These are phyloP conservation scores for Phytophthora litchii DNA, from an alignment of 352 stramenopile species.

Conservation along the genomic window DNA sequence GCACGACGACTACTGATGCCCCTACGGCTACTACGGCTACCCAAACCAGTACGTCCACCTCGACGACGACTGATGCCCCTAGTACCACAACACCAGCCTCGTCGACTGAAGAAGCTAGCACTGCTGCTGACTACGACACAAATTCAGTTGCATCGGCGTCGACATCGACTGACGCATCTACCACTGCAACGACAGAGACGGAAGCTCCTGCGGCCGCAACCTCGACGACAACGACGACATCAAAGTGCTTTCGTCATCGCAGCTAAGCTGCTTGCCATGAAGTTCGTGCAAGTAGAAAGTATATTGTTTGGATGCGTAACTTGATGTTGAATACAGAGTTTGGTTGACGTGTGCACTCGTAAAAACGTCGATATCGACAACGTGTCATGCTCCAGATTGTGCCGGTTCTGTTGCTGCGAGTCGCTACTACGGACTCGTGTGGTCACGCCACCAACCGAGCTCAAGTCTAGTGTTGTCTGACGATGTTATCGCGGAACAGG, in stretches of 20 bases:
- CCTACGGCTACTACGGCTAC: constrained; percentile 9
- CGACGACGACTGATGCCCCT: constrained; percentile 10
- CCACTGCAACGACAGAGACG: constrained; percentile 19
- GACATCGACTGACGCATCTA: constrained; percentile 13
- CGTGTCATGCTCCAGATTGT: constrained; percentile 2
- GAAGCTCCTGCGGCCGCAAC: constrained; percentile 15
- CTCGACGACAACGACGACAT: constrained; percentile 5
- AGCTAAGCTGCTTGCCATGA: constrained; percentile 9
- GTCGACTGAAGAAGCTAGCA: constrained; percentile 15
- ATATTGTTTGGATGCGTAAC: constrained; percentile 22
- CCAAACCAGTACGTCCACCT: not conserved
- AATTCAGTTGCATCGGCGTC: constrained; percentile 9
- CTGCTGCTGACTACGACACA: constrained; percentile 25
- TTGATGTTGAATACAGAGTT: constrained; percentile 19
- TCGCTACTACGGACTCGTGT: too few species aligned
- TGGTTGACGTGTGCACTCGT: not conserved
- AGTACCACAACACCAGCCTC: constrained; percentile 12
- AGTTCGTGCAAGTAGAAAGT: constrained; percentile 6
- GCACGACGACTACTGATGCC: constrained; percentile 5
- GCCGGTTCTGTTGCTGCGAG: constrained; percentile 8
- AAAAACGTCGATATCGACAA: too few species aligned
- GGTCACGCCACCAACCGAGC: too few species aligned
- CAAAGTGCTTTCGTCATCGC: constrained; percentile 27
- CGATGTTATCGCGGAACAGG: constrained; percentile 12
- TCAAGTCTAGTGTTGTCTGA: constrained; percentile 4